A percentile compares a stretch with the other conserved stretches of the same genome.
Conservation (phyloP, 257 asterid species). For the Oldenlandia corymbosa region DNA sequence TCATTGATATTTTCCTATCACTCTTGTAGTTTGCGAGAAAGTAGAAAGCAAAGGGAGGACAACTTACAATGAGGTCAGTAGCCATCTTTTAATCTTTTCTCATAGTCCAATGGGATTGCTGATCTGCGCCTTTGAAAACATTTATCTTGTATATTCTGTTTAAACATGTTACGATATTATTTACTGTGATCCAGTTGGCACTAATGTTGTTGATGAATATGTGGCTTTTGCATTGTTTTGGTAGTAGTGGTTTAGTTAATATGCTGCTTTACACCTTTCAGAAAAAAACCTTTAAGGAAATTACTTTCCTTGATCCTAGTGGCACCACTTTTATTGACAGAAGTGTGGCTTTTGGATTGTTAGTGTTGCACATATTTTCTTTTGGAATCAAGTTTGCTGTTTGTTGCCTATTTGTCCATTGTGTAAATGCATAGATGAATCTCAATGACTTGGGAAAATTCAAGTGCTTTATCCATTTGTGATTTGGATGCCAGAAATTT, state of each 20-base stretch:
- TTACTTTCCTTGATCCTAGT: no score
- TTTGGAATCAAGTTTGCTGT: background rate
- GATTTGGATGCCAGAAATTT: background rate
- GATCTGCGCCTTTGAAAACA: background rate
- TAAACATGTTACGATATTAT: background rate
- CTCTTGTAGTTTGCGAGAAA: constrained; percentile 82
- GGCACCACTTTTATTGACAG: no score
- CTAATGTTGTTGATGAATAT: background rate
- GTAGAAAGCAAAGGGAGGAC: constrained; percentile 99
- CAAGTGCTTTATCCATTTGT: background rate
- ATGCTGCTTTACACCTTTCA: no score
- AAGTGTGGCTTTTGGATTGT: no score
- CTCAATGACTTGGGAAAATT: background rate
- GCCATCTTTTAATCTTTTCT: constrained; percentile 6
- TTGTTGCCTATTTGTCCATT: background rate
- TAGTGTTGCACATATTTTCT: background rate
- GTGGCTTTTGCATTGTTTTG: background rate
- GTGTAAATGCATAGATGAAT: no score
- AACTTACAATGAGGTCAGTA: constrained; percentile 90
- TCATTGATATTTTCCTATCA: constrained; percentile 20
- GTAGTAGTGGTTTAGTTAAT: no score
- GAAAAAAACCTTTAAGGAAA: no score
- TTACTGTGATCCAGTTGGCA: background rate
- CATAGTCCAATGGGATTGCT: background rate
- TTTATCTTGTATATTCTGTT: background rate